phyloP scores from a whole-genome alignment of 331 rosid species.

The Stylosanthes scabra region DNA sequence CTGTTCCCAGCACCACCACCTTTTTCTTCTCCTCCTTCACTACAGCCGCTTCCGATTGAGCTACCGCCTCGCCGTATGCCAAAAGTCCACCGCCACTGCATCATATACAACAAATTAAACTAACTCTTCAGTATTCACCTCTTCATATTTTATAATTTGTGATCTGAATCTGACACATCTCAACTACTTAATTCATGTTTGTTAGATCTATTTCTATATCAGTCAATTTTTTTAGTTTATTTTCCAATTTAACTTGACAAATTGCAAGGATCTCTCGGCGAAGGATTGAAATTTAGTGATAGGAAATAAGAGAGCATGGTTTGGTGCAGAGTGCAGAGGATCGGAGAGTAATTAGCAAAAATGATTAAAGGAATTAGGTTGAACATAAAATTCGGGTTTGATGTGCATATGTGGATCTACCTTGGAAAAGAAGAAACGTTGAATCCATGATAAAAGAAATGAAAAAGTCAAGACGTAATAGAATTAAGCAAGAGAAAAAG shows the following conservation, averaged over 20 bases:
- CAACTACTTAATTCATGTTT: not conserved
- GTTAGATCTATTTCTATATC: slow-evolving; percentile 36
- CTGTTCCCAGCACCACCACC: slow-evolving; percentile 93
- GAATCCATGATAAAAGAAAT: not conserved
- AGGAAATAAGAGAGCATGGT: slow-evolving; percentile 15
- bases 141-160: slow-evolving; percentile 10
- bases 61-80: slow-evolving; percentile 81
- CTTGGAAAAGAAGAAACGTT: not conserved
- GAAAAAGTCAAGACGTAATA: not conserved
- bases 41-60: slow-evolving; percentile 52
- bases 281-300: not conserved
- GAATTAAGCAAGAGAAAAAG: not conserved
- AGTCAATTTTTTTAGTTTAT: not conserved
- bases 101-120: slow-evolving; percentile 25
- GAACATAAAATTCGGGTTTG: not conserved
- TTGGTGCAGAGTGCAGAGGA: slow-evolving; percentile 23
- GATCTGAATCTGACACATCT: slow-evolving; percentile 10
- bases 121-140: not conserved
- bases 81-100: slow-evolving; percentile 85
- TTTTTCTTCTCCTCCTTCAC: slow-evolving; percentile 70
- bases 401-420: slow-evolving; percentile 26
- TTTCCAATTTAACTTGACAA: not conserved
- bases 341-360: not conserved
- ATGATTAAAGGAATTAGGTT: not conserved
- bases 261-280: not conserved